A percentile compares a stretch with the other conserved stretches of the same genome.
Evolutionary conservation across 176 grass and related monocot species (phyloP).

Genomic region (Coix lacrymajobi): DNA sequence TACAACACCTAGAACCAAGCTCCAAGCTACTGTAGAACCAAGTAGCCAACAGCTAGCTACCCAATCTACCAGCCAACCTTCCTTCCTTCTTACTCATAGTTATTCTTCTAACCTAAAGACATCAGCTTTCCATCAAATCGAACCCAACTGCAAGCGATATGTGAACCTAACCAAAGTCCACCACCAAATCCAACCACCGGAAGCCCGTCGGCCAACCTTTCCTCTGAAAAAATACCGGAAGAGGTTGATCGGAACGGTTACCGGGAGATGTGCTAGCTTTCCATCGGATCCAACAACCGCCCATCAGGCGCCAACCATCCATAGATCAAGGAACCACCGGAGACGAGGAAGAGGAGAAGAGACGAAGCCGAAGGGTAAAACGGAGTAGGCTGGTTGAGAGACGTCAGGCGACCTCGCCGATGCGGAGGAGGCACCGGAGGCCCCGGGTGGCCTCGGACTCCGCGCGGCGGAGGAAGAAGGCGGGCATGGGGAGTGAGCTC

Average conservation of each 20-base stretch:
- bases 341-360: neutral
- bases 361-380: neutral
- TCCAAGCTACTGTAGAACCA: neutral
- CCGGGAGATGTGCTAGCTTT: slow-evolving; percentile 28
- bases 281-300: neutral
- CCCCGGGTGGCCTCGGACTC: slow-evolving; percentile 42
- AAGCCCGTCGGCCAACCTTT: neutral
- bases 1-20: neutral
- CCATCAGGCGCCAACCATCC: neutral
- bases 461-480: slow-evolving; percentile 14
- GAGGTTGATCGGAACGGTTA: slow-evolving; percentile 21
- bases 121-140: neutral
- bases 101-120: slow-evolving; percentile 2
- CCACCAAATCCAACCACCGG: slow-evolving; percentile 47
- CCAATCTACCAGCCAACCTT: neutral
- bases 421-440: slow-evolving; percentile 53
- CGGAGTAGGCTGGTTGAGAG: neutral
- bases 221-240: slow-evolving; percentile 78
- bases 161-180: slow-evolving; percentile 7
- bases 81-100: neutral
- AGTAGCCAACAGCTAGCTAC: neutral
- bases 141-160: slow-evolving; percentile 2
- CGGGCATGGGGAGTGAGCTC: slow-evolving; percentile 53
- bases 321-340: neutral
- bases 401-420: slow-evolving; percentile 29